Conservation (phyloP, 352 stramenopile genomes). For the Blastocystis sp. region DNA sequence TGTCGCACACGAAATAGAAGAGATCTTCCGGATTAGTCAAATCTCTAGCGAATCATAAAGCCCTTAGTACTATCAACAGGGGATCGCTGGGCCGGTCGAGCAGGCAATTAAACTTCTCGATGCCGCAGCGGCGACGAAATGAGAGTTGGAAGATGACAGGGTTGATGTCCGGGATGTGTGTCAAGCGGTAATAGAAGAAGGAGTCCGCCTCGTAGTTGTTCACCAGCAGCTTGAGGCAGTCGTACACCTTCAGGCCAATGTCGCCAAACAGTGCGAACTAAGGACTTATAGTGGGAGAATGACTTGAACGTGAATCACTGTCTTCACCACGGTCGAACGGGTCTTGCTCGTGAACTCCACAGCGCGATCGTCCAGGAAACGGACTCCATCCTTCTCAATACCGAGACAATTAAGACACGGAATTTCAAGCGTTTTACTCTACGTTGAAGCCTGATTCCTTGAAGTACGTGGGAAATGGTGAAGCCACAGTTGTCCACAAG, state of each 20-base stretch:
- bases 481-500: slow-evolving; percentile 66
- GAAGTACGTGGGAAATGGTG: background rate
- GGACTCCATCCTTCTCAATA: background rate
- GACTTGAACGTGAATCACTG: background rate
- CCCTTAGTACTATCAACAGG: background rate
- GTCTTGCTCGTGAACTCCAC: background rate
- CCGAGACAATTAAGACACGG: background rate
- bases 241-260: slow-evolving; percentile 52
- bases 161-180: background rate
- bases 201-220: background rate
- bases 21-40: background rate
- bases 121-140: slow-evolving; percentile 6
- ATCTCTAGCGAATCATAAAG: background rate
- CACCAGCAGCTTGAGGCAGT: slow-evolving; percentile 16
- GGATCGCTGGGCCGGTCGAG: background rate
- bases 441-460: background rate
- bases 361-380: slow-evolving; percentile 8
- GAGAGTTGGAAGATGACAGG: background rate
- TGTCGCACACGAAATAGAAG: background rate
- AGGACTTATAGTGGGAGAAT: background rate
- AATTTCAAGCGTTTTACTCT: slow-evolving; percentile 3
- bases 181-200: background rate
- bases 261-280: slow-evolving; percentile 61
- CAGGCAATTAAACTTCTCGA: background rate
- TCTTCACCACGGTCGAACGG: background rate